phyloP scores from a whole-genome alignment of 768 basidiomycete genomes.

The Calocybe indica region DNA sequence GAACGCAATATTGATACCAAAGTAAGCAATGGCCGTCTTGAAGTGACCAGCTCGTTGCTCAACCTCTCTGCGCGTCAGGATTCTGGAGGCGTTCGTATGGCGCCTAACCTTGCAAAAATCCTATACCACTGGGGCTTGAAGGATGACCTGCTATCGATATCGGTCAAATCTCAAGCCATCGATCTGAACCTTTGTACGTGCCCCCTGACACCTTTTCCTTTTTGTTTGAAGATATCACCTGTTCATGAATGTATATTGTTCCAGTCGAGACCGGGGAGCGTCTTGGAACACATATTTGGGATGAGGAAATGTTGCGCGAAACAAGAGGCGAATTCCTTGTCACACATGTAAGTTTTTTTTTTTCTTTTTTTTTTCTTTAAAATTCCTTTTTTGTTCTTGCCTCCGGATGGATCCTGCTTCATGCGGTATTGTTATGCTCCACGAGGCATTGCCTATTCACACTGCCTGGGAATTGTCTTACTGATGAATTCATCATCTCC shows the following conservation, averaged over 20 bases:
- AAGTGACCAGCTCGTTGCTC: not conserved
- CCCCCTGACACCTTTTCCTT: not conserved
- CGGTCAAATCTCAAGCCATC: conserved; percentile 16
- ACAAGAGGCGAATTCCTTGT: conserved; percentile 31
- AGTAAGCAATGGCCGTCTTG: conserved; percentile 3
- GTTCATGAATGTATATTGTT: not conserved
- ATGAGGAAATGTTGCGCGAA: conserved; percentile 44
- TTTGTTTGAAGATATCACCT: not conserved
- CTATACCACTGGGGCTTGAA: conserved; percentile 49
- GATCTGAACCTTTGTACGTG: conserved; percentile 10
- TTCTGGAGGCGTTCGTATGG: conserved; percentile 23
- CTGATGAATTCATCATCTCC: not conserved
- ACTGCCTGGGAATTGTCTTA: conserved; percentile 5
- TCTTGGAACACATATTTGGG: conserved; percentile 45
- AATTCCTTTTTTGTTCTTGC: no score
- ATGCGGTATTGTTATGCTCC: no score
- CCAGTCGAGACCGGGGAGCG: conserved; percentile 45
- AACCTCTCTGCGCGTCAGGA: conserved; percentile 7
- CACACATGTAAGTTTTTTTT: conserved; percentile 29
- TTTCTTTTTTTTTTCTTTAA: not conserved
- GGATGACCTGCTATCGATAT: conserved; percentile 12
- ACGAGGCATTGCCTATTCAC: no score
- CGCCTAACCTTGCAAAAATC: conserved; percentile 54
- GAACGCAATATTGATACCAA: conserved; percentile 11
- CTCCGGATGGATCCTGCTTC: not conserved